Conservation (phyloP, 2,329 filamentous ascomycete genomes). For the Colletotrichum chrysophilum region DNA sequence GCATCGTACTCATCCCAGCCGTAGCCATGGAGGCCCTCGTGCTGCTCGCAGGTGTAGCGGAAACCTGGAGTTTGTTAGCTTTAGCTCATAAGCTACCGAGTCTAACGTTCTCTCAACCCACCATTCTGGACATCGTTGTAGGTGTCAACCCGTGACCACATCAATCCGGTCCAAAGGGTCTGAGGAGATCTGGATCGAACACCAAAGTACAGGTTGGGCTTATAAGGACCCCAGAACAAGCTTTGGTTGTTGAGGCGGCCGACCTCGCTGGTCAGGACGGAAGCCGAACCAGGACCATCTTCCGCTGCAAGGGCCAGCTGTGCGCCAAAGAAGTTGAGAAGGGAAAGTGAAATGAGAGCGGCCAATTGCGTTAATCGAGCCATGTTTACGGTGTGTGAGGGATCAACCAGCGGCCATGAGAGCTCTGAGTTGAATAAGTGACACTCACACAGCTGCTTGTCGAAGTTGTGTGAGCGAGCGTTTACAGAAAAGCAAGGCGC, state of each 20-base stretch:
- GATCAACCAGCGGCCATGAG: conserved; percentile 9
- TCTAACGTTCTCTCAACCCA: conserved; percentile 44
- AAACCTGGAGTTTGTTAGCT: conserved; percentile 63
- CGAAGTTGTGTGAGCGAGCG: background rate
- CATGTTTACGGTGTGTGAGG: conserved; percentile 22
- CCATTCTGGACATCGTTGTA: conserved; percentile 78
- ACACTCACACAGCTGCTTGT: conserved; percentile 7
- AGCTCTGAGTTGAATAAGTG: background rate
- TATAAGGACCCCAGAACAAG: conserved; percentile 94
- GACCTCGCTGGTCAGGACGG: conserved; percentile 53
- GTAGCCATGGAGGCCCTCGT: conserved; percentile 92
- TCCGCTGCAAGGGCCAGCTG: conserved; percentile 22
- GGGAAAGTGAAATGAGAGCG: conserved; percentile 27
- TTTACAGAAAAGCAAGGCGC: background rate
- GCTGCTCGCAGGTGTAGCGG: conserved; percentile 94
- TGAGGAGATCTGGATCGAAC: conserved; percentile 82
- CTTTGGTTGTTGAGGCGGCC: conserved; percentile 74
- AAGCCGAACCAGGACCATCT: conserved; percentile 22
- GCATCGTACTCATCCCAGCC: conserved; percentile 98
- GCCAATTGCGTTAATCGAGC: conserved; percentile 30
- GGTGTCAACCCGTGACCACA: conserved; percentile 88
- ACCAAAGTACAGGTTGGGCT: conserved; percentile 93
- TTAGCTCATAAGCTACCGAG: background rate
- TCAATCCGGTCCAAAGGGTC: conserved; percentile 80
- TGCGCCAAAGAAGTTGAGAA: conserved; percentile 24